Evolutionary conservation across 768 basidiomycete species (phyloP).

Genomic region (Neoboletus subvelutipes): DNA sequence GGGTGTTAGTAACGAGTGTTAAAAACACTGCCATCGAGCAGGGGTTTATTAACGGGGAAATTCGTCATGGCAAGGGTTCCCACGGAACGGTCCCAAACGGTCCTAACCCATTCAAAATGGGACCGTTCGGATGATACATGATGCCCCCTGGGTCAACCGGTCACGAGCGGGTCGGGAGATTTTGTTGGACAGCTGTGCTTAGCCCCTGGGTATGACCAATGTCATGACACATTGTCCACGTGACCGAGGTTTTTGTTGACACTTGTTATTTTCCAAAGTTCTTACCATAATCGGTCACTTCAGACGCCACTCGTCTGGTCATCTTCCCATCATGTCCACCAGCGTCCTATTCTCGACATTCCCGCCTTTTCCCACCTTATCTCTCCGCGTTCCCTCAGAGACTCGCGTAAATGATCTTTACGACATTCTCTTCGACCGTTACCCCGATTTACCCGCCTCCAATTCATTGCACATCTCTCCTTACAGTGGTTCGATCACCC

Average conservation of each 20-base stretch:
- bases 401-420: constrained; percentile 43
- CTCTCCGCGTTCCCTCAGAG: constrained; percentile 43
- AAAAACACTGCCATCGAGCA: too few species aligned
- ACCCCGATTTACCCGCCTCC: constrained; percentile 46
- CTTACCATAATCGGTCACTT: constrained; percentile 10
- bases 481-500: constrained; percentile 34
- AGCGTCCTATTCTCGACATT: constrained; percentile 60
- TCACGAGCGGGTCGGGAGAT: too few species aligned
- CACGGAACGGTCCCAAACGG: too few species aligned
- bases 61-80: too few species aligned
- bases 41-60: too few species aligned
- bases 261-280: constrained; percentile 20
- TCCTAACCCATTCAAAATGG: too few species aligned
- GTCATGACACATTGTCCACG: too few species aligned
- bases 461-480: constrained; percentile 43
- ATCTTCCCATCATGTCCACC: constrained; percentile 40
- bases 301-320: background rate
- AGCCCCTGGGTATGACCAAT: too few species aligned
- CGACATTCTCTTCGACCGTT: constrained; percentile 44
- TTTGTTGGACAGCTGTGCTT: too few species aligned
- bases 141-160: too few species aligned
- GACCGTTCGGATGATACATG: too few species aligned
- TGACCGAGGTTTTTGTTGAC: constrained; percentile 10
- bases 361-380: constrained; percentile 57
- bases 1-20: too few species aligned